phyloP scores from a whole-genome alignment of 306 rosid species.

The Fagus crenata region DNA sequence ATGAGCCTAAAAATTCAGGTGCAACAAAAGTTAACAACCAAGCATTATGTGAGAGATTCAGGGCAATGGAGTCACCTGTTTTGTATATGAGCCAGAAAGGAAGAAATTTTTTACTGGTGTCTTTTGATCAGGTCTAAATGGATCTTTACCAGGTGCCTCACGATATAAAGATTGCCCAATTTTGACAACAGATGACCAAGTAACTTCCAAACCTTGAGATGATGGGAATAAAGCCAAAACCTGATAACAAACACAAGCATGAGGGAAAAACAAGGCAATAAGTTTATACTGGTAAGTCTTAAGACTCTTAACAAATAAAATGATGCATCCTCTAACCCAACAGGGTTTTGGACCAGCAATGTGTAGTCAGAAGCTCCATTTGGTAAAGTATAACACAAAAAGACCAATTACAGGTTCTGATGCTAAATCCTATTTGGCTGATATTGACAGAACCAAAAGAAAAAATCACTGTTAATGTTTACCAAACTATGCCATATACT shows the following conservation, averaged over 20 bases:
- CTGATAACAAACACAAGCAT: conserved; percentile 35
- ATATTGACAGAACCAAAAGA: not conserved
- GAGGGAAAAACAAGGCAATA: not conserved
- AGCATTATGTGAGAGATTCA: conserved; percentile 14
- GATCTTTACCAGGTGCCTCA: conserved; percentile 97
- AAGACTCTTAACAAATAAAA: not conserved
- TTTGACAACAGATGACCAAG: conserved; percentile 97
- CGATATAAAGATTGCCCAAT: conserved; percentile 95
- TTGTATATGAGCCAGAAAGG: conserved; percentile 95
- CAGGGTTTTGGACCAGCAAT: not conserved
- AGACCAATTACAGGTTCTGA: not conserved
- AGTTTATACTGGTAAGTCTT: not conserved
- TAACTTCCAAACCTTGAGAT: conserved; percentile 90
- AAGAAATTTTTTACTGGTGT: conserved; percentile 89
- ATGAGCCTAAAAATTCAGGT: conserved; percentile 2
- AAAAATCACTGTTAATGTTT: not conserved
- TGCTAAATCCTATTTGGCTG: not conserved
- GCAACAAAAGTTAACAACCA: not conserved
- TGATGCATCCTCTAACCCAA: not conserved
- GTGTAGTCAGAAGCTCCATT: not conserved
- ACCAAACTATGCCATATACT: not conserved
- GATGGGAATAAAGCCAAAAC: conserved; percentile 85
- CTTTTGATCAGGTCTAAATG: conserved; percentile 93
- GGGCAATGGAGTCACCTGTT: conserved; percentile 52
- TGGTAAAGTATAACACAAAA: not conserved